Percentiles rank a stretch among this genome's conserved stretches.
These are phyloP conservation scores for Cyathus striatus DNA, from an alignment of 768 basidiomycete species.

Conservation along the genomic window DNA sequence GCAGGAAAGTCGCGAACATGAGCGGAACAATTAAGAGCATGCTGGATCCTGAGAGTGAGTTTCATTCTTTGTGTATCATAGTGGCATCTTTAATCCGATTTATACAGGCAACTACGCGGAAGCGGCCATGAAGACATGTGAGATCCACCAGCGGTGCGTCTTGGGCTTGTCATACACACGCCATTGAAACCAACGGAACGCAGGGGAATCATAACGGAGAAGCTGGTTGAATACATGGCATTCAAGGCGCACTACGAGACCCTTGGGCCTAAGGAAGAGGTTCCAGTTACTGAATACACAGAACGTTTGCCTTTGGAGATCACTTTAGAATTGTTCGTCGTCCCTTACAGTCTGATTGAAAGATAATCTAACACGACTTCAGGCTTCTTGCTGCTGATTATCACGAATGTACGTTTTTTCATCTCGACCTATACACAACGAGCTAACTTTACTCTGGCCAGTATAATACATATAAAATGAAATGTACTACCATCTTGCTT, in stretches of 20 bases:
- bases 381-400: conserved; percentile 64
- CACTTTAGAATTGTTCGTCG: conserved; percentile 79
- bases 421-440: no score
- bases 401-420: conserved; percentile 47
- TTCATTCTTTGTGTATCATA: no score
- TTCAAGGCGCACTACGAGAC: conserved; percentile 79
- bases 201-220: conserved; percentile 75
- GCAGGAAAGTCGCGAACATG: conserved; percentile 64
- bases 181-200: not conserved
- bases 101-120: conserved; percentile 67
- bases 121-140: conserved; percentile 64
- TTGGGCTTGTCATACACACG: not conserved
- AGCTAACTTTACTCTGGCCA: no score
- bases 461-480: no score
- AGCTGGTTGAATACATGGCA: conserved; percentile 84
- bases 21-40: conserved; percentile 83
- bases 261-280: conserved; percentile 67
- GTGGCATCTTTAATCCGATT: no score
- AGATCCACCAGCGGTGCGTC: conserved; percentile 64
- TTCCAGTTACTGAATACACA: conserved; percentile 69
- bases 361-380: not conserved
- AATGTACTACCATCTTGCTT: no score
- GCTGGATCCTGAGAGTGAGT: conserved; percentile 67
- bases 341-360: not conserved
- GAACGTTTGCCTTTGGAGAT: conserved; percentile 86